phyloP scores from a whole-genome alignment of 78 protist species.

The Pelomyxa schiedti region DNA sequence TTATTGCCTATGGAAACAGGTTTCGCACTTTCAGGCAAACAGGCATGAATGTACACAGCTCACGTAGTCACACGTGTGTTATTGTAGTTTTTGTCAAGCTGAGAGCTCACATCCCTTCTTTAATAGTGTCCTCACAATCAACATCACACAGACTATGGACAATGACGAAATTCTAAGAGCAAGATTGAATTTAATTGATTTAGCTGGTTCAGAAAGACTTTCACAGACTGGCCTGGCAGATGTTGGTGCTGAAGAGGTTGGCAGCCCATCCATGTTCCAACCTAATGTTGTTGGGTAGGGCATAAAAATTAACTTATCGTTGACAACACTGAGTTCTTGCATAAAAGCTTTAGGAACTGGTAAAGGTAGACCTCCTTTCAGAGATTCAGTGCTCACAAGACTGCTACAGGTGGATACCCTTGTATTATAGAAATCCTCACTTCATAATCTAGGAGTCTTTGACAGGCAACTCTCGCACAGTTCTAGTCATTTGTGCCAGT shows the following conservation, averaged over 20 bases:
- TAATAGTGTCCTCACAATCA: constrained; percentile 20
- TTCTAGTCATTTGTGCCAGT: constrained; percentile 42
- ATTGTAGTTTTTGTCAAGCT: no score
- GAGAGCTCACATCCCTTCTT: no score
- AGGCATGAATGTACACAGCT: constrained; percentile 42
- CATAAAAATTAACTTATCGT: constrained; percentile 53
- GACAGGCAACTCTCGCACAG: constrained; percentile 50
- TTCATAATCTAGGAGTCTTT: constrained; percentile 63
- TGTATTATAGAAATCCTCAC: constrained; percentile 45
- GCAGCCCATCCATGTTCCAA: neutral
- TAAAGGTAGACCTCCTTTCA: constrained; percentile 50
- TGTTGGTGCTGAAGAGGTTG: neutral
- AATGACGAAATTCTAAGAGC: constrained; percentile 28
- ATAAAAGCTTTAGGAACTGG: constrained; percentile 45
- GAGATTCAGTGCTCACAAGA: no score
- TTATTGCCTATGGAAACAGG: constrained; percentile 19
- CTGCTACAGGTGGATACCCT: constrained; percentile 67
- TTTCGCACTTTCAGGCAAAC: constrained; percentile 30
- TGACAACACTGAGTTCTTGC: constrained; percentile 51
- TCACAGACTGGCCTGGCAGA: neutral
- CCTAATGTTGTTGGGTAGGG: constrained; percentile 11
- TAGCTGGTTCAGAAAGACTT: constrained; percentile 57
- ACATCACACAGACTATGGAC: constrained; percentile 30
- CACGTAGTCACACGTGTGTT: constrained; percentile 30
- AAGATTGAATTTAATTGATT: constrained; percentile 56